A percentile compares a stretch with the other conserved stretches of the same genome.
Conservation (phyloP, 495 filamentous ascomycete species). For the Pyrenopolyporus hunteri region DNA sequence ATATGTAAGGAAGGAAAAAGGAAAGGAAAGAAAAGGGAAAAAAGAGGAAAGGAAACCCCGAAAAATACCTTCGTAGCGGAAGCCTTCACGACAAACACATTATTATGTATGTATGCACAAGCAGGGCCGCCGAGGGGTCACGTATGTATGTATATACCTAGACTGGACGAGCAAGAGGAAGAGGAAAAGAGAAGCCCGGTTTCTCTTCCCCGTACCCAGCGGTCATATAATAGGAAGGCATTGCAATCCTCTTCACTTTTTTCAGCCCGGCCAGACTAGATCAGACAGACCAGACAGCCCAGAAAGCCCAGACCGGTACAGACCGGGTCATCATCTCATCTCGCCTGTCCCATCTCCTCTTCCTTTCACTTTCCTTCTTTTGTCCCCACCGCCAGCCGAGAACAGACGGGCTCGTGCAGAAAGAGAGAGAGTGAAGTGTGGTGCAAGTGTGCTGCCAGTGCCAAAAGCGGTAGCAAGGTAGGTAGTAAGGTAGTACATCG, state of each 20-base stretch:
- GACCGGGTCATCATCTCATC: too few relatives aligned
- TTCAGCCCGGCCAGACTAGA: too few relatives aligned
- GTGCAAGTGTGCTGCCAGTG: background rate
- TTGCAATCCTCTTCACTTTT: too few relatives aligned
- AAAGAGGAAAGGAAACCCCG: background rate
- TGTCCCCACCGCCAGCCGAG: background rate
- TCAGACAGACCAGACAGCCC: too few relatives aligned
- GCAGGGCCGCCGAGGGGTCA: background rate
- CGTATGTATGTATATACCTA: constrained; percentile 9
- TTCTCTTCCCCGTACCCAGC: constrained; percentile 3
- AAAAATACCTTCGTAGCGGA: too few relatives aligned
- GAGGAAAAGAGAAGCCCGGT: background rate
- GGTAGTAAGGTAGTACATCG: too few relatives aligned
- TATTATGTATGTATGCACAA: background rate
- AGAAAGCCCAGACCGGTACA: too few relatives aligned
- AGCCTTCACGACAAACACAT: constrained; percentile 14
- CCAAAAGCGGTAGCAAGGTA: constrained; percentile 19
- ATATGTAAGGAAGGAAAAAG: constrained; percentile 2
- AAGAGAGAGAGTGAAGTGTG: too few relatives aligned
- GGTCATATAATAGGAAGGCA: constrained; percentile 1
- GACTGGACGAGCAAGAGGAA: background rate
- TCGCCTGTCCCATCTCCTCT: background rate
- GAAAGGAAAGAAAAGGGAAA: background rate
- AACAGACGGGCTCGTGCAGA: background rate
- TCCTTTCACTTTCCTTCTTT: background rate